phyloP scores from a whole-genome alignment of 345 rosid genomes.

The Gossypium ekmanianum region DNA sequence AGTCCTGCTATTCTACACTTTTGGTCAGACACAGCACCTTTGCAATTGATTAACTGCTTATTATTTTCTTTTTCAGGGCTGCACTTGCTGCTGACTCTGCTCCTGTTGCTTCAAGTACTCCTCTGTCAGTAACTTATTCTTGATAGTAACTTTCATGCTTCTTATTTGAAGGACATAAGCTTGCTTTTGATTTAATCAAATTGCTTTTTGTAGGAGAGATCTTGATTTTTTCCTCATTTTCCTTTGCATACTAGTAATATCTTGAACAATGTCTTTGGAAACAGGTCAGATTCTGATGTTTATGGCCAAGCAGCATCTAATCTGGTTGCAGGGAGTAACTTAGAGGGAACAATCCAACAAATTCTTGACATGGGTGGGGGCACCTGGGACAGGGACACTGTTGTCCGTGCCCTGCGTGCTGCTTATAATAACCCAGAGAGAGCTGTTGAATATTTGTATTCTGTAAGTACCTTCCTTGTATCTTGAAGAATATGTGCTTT shows the following conservation, averaged over 20 bases:
- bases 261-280: not conserved
- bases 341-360: conserved; percentile 80
- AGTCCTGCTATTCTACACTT: not conserved
- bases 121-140: conserved; percentile 23
- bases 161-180: not conserved
- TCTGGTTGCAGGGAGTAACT: conserved; percentile 76
- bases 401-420: conserved; percentile 87
- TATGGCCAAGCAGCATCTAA: conserved; percentile 79
- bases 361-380: conserved; percentile 98
- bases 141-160: conserved; percentile 9
- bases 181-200: conserved; percentile 15
- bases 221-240: conserved; percentile 1
- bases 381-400: conserved; percentile 82
- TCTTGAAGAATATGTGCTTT: not conserved
- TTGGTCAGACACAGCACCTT: not conserved
- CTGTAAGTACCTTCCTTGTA: conserved; percentile 42
- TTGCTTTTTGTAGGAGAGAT: not conserved
- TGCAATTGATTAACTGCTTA: not conserved
- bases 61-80: conserved; percentile 8
- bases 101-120: conserved; percentile 26
- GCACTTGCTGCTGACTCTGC: conserved; percentile 35
- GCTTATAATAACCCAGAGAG: conserved; percentile 94
- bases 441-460: conserved; percentile 93
- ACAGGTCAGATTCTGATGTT: conserved; percentile 9
- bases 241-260: conserved; percentile 6